These are phyloP conservation scores for Russula virescens DNA, from an alignment of 768 basidiomycete genomes.

Conservation along the genomic window DNA sequence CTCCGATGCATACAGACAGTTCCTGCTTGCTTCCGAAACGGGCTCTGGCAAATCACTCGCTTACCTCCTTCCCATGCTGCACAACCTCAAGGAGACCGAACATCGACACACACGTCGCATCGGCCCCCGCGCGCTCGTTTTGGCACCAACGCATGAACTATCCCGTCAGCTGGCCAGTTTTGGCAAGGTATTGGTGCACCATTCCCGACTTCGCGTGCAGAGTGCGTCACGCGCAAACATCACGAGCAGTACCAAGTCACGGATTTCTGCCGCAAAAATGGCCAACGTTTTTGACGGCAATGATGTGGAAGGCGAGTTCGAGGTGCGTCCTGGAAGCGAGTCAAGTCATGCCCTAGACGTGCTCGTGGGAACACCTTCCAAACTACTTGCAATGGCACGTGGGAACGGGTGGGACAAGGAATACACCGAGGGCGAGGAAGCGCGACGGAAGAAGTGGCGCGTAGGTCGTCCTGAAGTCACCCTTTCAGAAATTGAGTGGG, in stretches of 20 bases:
- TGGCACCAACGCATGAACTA: constrained; percentile 88
- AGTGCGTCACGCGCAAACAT: constrained; percentile 63
- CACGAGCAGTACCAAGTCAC: constrained; percentile 15
- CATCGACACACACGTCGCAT: constrained; percentile 19
- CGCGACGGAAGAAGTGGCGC: constrained; percentile 35
- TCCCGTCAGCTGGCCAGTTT: constrained; percentile 70
- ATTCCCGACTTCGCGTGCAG: constrained; percentile 67
- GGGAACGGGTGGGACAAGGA: constrained; percentile 50
- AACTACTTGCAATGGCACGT: constrained; percentile 53
- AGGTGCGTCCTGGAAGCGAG: constrained; percentile 21
- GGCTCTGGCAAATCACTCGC: constrained; percentile 92
- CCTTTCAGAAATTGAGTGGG: constrained; percentile 75
- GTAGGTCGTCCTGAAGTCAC: constrained; percentile 52
- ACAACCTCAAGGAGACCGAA: constrained; percentile 69
- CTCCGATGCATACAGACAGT: constrained; percentile 40
- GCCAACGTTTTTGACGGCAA: constrained; percentile 28
- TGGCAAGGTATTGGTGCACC: constrained; percentile 70
- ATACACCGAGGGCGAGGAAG: constrained; percentile 30
- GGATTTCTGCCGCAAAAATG: constrained; percentile 47
- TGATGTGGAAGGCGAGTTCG: constrained; percentile 27
- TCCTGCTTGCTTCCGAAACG: constrained; percentile 80
- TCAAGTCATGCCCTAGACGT: constrained; percentile 42
- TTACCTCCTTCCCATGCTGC: constrained; percentile 79
- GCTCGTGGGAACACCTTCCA: constrained; percentile 60
- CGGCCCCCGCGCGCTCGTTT: constrained; percentile 68